These are phyloP conservation scores for Verticillium isaacii DNA, from an alignment of 2,329 filamentous ascomycete species.

Conservation along the genomic window DNA sequence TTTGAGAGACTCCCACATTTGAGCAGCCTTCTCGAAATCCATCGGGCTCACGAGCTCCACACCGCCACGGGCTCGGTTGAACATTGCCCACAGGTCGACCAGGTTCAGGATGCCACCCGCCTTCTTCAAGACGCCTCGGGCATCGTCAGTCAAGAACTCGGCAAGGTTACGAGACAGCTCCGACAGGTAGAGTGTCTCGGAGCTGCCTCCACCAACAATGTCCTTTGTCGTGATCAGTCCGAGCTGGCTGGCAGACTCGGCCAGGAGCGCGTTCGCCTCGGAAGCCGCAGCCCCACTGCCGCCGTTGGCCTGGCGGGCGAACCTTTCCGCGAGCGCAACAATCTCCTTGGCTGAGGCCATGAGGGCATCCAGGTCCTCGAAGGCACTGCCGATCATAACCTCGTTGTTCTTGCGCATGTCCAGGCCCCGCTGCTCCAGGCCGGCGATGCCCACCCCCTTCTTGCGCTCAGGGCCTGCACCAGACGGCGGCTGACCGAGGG, in stretches of 20 bases:
- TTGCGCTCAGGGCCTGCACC: conserved; percentile 21
- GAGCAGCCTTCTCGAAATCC: conserved; percentile 87
- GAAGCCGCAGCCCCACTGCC: conserved; percentile 55
- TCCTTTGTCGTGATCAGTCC: conserved; percentile 93
- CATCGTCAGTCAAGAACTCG: conserved; percentile 84
- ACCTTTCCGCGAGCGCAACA: conserved; percentile 84
- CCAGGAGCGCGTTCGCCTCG: conserved; percentile 71
- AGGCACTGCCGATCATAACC: conserved; percentile 84
- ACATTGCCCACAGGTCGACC: conserved; percentile 89
- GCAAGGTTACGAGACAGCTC: conserved; percentile 80
- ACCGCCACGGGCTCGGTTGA: conserved; percentile 87
- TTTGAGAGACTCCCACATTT: conserved; percentile 81
- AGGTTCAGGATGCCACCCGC: conserved; percentile 86
- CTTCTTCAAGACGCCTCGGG: conserved; percentile 68
- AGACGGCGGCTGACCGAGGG: conserved; percentile 16
- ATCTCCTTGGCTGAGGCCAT: conserved; percentile 98
- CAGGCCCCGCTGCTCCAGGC: conserved; percentile 78
- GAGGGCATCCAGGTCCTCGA: conserved; percentile 91
- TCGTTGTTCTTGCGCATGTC: conserved; percentile 91
- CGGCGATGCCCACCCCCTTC: conserved; percentile 83
- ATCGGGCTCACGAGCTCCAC: conserved; percentile 89
- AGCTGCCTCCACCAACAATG: conserved; percentile 69
- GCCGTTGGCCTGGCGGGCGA: conserved; percentile 63
- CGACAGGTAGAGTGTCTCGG: conserved; percentile 83
- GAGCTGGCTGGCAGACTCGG: conserved; percentile 77